These are phyloP conservation scores for Stentor roeselii DNA, from an alignment of 73 alveolate species.

Conservation along the genomic window DNA sequence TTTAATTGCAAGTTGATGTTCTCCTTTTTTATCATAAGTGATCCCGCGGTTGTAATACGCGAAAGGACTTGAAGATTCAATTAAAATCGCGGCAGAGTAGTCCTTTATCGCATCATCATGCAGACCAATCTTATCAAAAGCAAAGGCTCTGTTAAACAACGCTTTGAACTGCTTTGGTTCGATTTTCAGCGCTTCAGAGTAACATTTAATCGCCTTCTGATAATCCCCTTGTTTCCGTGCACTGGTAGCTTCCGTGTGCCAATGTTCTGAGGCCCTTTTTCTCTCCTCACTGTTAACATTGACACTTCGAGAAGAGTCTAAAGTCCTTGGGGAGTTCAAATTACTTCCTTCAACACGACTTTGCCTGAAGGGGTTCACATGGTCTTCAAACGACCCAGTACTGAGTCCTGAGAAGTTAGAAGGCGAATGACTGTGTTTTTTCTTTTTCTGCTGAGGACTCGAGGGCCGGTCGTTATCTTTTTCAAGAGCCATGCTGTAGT, in stretches of 20 bases:
- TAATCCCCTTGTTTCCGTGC: conserved; percentile 76
- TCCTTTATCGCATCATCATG: conserved; percentile 89
- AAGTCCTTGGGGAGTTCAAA: background rate
- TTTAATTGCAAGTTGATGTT: background rate
- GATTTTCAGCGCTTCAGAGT: conserved; percentile 64
- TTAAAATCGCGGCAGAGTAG: conserved; percentile 82
- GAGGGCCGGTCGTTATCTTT: conserved; percentile 56
- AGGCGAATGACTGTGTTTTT: background rate
- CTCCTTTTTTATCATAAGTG: background rate
- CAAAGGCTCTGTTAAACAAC: conserved; percentile 90
- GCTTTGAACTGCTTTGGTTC: conserved; percentile 74
- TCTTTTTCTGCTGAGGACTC: background rate
- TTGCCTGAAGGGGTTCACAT: background rate
- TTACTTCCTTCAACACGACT: background rate
- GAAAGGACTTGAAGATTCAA: conserved; percentile 74
- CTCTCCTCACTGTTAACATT: background rate
- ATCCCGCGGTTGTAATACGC: conserved; percentile 93
- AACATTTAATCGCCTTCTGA: conserved; percentile 60
- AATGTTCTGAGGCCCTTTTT: conserved; percentile 9
- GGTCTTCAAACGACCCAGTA: background rate
- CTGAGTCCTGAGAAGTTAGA: conserved; percentile 15
- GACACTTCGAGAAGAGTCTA: background rate
- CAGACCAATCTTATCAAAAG: conserved; percentile 91
- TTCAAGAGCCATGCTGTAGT: conserved; percentile 92
- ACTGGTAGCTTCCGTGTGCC: conserved; percentile 52